phyloP scores from a whole-genome alignment of 164 flowering plant genomes.

The Sedum album region DNA sequence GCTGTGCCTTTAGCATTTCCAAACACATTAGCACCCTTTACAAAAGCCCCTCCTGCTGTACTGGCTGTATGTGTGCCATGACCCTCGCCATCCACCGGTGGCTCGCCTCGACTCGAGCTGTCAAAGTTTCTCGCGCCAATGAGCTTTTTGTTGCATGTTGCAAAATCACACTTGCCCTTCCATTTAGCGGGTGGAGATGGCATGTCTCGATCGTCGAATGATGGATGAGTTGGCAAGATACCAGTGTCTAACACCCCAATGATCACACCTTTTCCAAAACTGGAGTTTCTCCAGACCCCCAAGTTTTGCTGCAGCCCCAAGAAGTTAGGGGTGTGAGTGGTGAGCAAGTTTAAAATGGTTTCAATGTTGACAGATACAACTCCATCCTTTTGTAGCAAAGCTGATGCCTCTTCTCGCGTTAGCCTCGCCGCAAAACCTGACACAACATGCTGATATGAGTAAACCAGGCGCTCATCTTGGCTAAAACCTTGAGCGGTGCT shows the following conservation, averaged over 20 bases:
- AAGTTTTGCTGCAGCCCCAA: conserved; percentile 27
- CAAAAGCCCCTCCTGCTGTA: conserved; percentile 23
- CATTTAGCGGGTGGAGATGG: conserved; percentile 36
- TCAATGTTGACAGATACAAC: conserved; percentile 24
- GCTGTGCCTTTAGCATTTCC: conserved; percentile 24
- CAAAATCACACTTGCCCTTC: conserved; percentile 19
- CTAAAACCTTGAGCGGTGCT: neutral
- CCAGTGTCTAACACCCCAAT: conserved; percentile 43
- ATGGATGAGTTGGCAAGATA: conserved; percentile 32
- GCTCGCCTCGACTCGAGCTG: neutral
- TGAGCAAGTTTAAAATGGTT: too few relatives aligned
- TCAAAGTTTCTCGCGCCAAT: conserved; percentile 16
- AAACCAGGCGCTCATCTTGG: conserved; percentile 13
- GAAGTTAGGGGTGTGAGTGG: too few relatives aligned
- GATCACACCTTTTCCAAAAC: conserved; percentile 37
- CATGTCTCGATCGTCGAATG: conserved; percentile 35
- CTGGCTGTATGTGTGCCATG: conserved; percentile 28
- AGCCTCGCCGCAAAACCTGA: conserved; percentile 35
- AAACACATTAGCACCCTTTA: conserved; percentile 13
- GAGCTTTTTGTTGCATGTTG: conserved; percentile 18
- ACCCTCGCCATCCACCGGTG: conserved; percentile 14
- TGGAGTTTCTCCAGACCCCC: conserved; percentile 37
- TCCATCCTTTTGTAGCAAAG: conserved; percentile 22
- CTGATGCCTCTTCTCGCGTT: conserved; percentile 21
- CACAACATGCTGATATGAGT: conserved; percentile 23